Evolutionary conservation across 768 basidiomycete genomes (phyloP), one percentile per base, ranked within the genome.

Genomic region (Trametes sanguinea): DNA sequence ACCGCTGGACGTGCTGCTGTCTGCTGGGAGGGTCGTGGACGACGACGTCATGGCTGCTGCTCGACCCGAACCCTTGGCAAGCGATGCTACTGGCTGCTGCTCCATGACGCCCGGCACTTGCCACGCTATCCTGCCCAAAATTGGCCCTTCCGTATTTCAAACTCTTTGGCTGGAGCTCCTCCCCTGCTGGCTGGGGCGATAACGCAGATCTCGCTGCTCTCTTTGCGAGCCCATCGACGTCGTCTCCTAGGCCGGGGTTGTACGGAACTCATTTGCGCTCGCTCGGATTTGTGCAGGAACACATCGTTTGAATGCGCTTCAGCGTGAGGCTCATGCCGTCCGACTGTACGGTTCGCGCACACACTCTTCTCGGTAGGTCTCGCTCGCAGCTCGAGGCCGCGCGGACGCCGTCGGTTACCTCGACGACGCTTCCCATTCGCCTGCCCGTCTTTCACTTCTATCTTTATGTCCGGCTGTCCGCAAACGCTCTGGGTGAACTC

Each of bases 391-490:
- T 56, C 57, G 57, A 13, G 44, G 29, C 44, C 50, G 54, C 39
- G 57, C 57, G 42, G 30, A 17, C 40, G 40, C 32, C 40, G 50
- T 44, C 50, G 42, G 42, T 44, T 51, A 44, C 50, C 57, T 29
- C 57, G 40, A 59, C 50, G 42, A 59, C 50, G 33, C 17, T 8
- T 37, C 50, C 33, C 50, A 59, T 59, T 59, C 46, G 57, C 40
- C 39, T 37, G 42, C 42, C 1, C 42, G 5, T 43, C 7, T 16
- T 2, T 13, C 42, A 43, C n/a, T 4, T 14, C 42, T 43, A 43
- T 43, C 10, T 14, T 43, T 43, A 14, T 14, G 35, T 37, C 35
- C 35, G 35, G 35, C 35, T 37, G 35, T 11, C 1, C 11, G 35
- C 35, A 37, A 43, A 43, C 42, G n/a, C 29, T 13, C 47, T 50